Evolutionary conservation across 2,329 filamentous ascomycete species (phyloP).

Genomic region (Dendrostoma leiphaemia): DNA sequence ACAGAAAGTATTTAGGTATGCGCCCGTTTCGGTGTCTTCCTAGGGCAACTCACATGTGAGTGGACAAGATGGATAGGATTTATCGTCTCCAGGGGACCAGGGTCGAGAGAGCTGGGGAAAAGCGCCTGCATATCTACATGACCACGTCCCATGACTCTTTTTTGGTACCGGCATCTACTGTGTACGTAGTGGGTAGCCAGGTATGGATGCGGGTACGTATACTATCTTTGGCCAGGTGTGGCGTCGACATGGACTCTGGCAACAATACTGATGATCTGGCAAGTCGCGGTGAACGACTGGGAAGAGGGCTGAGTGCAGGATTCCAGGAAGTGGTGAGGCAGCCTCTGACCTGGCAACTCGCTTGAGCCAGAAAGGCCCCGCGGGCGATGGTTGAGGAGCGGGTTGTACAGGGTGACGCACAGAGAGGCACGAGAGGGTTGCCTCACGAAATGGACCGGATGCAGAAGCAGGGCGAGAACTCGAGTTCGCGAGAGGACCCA

Average conservation of each 20-base stretch:
- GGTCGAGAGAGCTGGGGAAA: constrained; percentile 17
- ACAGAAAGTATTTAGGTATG: constrained; percentile 6
- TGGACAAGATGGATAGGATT: constrained; percentile 9
- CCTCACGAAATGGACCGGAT: not conserved
- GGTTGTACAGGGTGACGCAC: not conserved
- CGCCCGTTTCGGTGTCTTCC: not conserved
- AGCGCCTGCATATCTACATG: constrained; percentile 4
- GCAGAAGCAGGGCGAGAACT: constrained; percentile 1
- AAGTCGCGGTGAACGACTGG: not conserved
- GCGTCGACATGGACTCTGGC: constrained; percentile 1
- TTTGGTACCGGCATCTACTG: constrained; percentile 9
- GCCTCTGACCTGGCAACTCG: not conserved
- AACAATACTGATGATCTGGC: not conserved
- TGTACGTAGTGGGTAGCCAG: constrained; percentile 8
- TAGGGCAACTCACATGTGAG: not conserved
- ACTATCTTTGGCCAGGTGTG: constrained; percentile 18
- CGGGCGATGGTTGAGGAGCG: not conserved
- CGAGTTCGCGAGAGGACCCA: not conserved
- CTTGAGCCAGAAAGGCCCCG: not conserved
- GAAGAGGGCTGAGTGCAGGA: not conserved
- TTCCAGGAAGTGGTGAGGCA: not conserved
- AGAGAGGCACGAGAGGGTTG: not conserved
- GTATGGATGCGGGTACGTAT: constrained; percentile 10
- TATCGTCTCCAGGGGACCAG: constrained; percentile 6
- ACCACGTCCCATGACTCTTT: constrained; percentile 17